These are phyloP conservation scores for Botrytis squamosa DNA, from an alignment of 2,329 filamentous ascomycete species.

Conservation along the genomic window DNA sequence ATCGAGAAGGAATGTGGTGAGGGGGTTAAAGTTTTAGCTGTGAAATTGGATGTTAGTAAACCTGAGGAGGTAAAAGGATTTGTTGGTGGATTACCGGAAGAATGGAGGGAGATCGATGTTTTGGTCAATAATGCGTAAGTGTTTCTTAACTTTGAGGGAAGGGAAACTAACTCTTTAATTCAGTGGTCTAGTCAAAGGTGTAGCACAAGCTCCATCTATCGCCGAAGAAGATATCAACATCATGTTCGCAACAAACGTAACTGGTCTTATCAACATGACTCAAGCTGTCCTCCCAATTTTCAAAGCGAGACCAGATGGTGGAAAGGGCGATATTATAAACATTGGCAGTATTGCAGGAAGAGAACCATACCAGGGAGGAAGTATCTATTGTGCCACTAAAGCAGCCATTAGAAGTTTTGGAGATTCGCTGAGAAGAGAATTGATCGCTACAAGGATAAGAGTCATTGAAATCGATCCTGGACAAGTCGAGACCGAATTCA, in stretches of 20 bases:
- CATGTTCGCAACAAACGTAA: conserved; percentile 94
- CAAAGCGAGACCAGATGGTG: conserved; percentile 66
- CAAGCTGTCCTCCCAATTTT: conserved; percentile 85
- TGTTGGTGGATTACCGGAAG: conserved; percentile 70
- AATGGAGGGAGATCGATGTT: conserved; percentile 81
- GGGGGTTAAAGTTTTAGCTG: conserved; percentile 77
- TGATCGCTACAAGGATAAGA: conserved; percentile 75
- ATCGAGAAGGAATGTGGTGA: conserved; percentile 74
- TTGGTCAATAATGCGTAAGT: conserved; percentile 94
- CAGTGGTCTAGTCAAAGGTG: conserved; percentile 84
- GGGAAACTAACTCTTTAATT: conserved; percentile 10
- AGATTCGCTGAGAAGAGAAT: conserved; percentile 77
- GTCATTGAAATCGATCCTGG: conserved; percentile 89
- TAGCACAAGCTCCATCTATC: conserved; percentile 83
- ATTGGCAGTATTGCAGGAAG: conserved; percentile 89
- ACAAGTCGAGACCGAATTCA: conserved; percentile 94
- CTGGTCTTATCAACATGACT: conserved; percentile 93
- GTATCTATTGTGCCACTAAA: conserved; percentile 93
- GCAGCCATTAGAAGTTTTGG: conserved; percentile 84
- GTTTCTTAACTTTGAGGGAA: neutral
- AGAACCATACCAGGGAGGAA: conserved; percentile 79
- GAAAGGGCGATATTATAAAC: conserved; percentile 91
- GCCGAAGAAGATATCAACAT: conserved; percentile 74
- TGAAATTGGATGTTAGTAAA: conserved; percentile 85
- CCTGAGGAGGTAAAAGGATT: conserved; percentile 71